Evolutionary conservation across 176 grass and related monocot genomes (phyloP).

Genomic region (Aegilops longissima): DNA sequence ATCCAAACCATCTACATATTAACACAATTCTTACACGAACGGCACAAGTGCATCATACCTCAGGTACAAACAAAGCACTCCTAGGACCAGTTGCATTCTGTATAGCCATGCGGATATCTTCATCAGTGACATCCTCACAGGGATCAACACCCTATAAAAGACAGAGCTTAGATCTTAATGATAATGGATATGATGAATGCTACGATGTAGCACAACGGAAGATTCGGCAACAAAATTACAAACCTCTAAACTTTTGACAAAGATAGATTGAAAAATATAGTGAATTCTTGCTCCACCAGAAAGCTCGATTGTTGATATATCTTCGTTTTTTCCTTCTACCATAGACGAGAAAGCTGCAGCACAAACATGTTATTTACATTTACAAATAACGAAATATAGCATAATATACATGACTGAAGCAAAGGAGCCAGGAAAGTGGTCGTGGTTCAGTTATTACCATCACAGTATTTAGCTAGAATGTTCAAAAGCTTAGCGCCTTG

Average conservation of each 20-base stretch:
- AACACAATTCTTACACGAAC: neutral
- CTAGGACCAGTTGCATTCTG: constrained; percentile 96
- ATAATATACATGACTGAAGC: constrained; percentile 1
- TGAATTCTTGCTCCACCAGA: constrained; percentile 97
- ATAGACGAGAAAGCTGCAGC: constrained; percentile 84
- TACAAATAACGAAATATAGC: constrained; percentile 25
- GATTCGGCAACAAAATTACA: neutral
- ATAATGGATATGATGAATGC: constrained; percentile 10
- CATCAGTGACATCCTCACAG: constrained; percentile 94
- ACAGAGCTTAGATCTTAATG: neutral
- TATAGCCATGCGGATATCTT: constrained; percentile 97
- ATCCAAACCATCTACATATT: neutral
- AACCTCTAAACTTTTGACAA: constrained; percentile 98
- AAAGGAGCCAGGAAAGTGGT: neutral
- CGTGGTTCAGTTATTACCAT: constrained; percentile 56
- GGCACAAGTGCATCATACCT: constrained; percentile 47
- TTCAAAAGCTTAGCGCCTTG: constrained; percentile 91
- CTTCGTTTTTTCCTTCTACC: constrained; percentile 98
- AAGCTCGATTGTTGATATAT: constrained; percentile 84
- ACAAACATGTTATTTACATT: constrained; percentile 28
- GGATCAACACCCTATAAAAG: constrained; percentile 87
- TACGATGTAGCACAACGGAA: neutral
- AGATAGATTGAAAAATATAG: constrained; percentile 97
- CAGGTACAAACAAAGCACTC: constrained; percentile 92
- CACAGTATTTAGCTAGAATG: constrained; percentile 96